Evolutionary conservation across 768 basidiomycete genomes (phyloP).

Genomic region (Cyclocybe cylindracea): DNA sequence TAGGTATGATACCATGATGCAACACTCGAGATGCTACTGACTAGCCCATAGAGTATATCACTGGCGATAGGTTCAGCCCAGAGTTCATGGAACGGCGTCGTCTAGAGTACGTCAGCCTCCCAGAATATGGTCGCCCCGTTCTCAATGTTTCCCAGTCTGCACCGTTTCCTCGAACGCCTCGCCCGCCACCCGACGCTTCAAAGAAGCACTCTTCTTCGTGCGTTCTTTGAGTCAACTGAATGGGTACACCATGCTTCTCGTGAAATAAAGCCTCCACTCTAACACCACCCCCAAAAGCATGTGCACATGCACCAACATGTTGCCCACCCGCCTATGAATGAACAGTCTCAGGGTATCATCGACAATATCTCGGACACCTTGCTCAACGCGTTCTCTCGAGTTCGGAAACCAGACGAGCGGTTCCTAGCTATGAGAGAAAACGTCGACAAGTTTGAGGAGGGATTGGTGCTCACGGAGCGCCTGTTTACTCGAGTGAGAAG

Average conservation of each 20-base stretch:
- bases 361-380: constrained; percentile 97
- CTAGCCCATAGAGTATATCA: constrained; percentile 79
- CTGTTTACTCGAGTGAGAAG: constrained; percentile 77
- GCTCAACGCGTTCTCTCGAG: constrained; percentile 92
- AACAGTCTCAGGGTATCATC: constrained; percentile 76
- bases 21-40: constrained; percentile 4
- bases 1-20: constrained; percentile 53
- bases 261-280: constrained; percentile 4
- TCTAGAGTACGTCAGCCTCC: constrained; percentile 56
- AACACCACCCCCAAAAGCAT: constrained; percentile 50
- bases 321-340: constrained; percentile 88
- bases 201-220: constrained; percentile 85
- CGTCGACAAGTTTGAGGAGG: constrained; percentile 97
- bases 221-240: constrained; percentile 97
- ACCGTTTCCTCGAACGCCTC: constrained; percentile 89
- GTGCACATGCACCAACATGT: constrained; percentile 97
- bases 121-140: not conserved
- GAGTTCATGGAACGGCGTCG: constrained; percentile 96
- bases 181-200: constrained; percentile 94
- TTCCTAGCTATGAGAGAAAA: constrained; percentile 90
- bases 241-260: constrained; percentile 64
- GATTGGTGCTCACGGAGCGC: constrained; percentile 78
- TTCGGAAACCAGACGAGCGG: constrained; percentile 95
- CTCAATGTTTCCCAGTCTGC: constrained; percentile 55
- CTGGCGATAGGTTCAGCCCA: constrained; percentile 94